Evolutionary conservation across 192 early-diverging fungal species (phyloP).

Genomic region (Diversispora eburnea): DNA sequence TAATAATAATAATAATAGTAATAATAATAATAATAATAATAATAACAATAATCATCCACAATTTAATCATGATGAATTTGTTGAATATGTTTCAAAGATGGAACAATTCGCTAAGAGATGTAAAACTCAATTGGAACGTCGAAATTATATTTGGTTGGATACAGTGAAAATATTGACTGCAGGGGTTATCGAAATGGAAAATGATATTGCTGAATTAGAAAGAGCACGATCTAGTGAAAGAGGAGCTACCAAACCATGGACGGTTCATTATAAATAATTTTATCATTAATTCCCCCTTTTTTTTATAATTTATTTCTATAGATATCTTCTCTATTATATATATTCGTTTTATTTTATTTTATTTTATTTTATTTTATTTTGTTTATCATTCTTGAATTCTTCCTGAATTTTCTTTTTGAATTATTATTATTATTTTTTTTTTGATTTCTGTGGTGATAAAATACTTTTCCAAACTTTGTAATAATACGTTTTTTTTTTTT

Average conservation of each 20-base stretch:
- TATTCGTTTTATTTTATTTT: not conserved
- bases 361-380: not conserved
- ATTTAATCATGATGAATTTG: conserved; percentile 25
- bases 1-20: too few species aligned
- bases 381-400: too few species aligned
- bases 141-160: conserved; percentile 30
- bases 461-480: too few species aligned
- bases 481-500: too few species aligned
- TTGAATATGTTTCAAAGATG: conserved; percentile 21
- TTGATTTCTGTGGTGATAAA: too few species aligned
- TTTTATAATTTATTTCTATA: not conserved
- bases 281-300: not conserved
- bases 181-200: conserved; percentile 27
- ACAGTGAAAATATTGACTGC: conserved; percentile 22
- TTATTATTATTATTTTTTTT: too few species aligned
- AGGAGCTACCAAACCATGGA: conserved; percentile 23
- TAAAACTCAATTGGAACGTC: conserved; percentile 23
- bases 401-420: too few species aligned
- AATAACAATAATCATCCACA: too few species aligned
- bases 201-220: conserved; percentile 27
- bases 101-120: conserved; percentile 26
- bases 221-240: conserved; percentile 20
- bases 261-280: conserved; percentile 24
- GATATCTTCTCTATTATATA: not conserved
- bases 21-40: too few species aligned